Base-by-base conservation (phyloP, 441 rosid species). In the Cnidoscolus chayamansa region DNA sequence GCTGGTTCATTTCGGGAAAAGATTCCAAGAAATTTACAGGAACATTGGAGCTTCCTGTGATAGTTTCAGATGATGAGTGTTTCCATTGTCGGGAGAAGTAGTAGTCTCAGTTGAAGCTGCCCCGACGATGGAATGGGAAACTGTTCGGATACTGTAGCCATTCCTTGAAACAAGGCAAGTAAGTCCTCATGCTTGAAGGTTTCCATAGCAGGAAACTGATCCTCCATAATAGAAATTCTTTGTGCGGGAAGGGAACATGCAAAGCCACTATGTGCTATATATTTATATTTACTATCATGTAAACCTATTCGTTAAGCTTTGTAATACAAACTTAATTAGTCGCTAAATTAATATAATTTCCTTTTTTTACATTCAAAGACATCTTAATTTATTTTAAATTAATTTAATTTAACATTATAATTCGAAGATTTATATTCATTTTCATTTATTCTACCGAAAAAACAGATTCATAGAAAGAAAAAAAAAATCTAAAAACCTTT, bases 21-120 rank as follows among this genome's bases (percentile, higher is more conserved):
- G 84, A 78, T 54, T 89, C 87, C 68, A 89, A 75, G 86, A 90
- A 86, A 78, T 85, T 86, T 76, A 87, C 76, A 17, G 92, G 94
- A 70, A 62, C 64, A 62, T 63, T 68, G 19, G 71, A 82, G 53
- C 70, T 83, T 66, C 73, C 75, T 68, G 43, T 51, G 71, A 62
- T 13, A 58, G 80, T 40, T 6, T 77, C 17, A 49, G 81, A 66
- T 48, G 79, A 40, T 15, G 88, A 13, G 3, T n/a, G 3, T 30
- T 70, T 54, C 81, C 74, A 63, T 76, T 69, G 40, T 71, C 47
- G 2, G 10, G 55, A 2, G 16, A 61, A 59, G 54, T 58, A 51
- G 60, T 2, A 37, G n/a, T 48, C 7, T 65, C 76, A 17, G 48
- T 61, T 40, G 72, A 63, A 48, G 81, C 64, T 64, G 72, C 76